Base-by-base conservation (phyloP, 768 basidiomycete species). In the Dictyophora rubrovolvata region DNA sequence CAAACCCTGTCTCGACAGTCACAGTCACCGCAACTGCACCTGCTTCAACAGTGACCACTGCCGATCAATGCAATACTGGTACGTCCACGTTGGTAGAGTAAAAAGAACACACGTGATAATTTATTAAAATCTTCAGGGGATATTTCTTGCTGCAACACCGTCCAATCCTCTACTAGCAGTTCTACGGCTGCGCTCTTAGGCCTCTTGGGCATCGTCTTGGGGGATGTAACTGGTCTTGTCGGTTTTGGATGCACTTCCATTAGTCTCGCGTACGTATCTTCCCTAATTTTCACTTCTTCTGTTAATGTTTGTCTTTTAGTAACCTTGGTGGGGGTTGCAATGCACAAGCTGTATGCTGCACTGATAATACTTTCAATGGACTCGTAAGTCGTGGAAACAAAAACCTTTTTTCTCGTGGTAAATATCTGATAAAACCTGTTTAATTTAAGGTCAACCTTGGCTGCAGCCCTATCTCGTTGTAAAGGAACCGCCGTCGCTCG, bases 181-280 rank as follows among this genome's bases (percentile, higher is more conserved):
- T 53, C 23, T 11, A 64, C 88, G 64, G 86, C 86, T 0, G 65
- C 65, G 5, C 54, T 67, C 50, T 34, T 64, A 22, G 65, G 65
- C 23, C 53, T 67, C 18, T 62, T 68, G n/a, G 68, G 67, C 12
- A 56, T 69, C 48, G 60, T 63, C 21, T 50, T 67, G 22, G 48
- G 55, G 12, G 61, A 62, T 53, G 28, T 63, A 46, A 61, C 60
- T 12, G 65, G 57, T 16, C 63, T 63, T 10, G 56, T 68, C 37
- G 68, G 48, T 20, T 62, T 20, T 71, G 56, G 53, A 57, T 70
- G 68, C 61, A 63, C 62, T 21, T 63, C 67, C 20, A 48, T 69
- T 58, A 61, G 23, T 42, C 59, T 64, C 47, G 34, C 68, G 52
- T 67, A 65, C 9, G 56, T 63, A 18, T 65, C 64, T 57, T 28